Evolutionary conservation across 1,139 yeast genomes (phyloP).

Genomic region (Suhomyces terraborum): DNA sequence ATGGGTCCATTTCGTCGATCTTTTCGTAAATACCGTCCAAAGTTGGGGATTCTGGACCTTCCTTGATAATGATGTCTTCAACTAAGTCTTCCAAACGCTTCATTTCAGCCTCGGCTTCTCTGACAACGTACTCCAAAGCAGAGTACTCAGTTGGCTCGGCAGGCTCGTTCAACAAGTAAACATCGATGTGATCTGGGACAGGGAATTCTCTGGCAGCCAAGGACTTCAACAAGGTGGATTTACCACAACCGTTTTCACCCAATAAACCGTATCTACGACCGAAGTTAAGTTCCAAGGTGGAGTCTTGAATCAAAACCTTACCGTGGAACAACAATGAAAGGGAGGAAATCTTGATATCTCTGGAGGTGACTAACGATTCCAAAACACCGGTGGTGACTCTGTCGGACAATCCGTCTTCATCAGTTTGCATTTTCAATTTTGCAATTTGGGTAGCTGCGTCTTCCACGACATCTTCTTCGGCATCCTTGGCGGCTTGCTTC

Average conservation of each 20-base stretch:
- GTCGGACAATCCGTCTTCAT: conserved; percentile 90
- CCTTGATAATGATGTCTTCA: conserved; percentile 84
- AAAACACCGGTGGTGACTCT: conserved; percentile 98
- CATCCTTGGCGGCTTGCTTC: conserved; percentile 57
- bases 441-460: conserved; percentile 75
- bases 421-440: conserved; percentile 88
- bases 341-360: conserved; percentile 90
- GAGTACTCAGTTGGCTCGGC: conserved; percentile 91
- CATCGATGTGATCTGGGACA: conserved; percentile 86
- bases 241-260: conserved; percentile 99
- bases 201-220: conserved; percentile 97
- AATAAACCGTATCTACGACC: conserved; percentile 96
- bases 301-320: conserved; percentile 91
- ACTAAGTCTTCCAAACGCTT: conserved; percentile 89
- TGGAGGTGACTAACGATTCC: conserved; percentile 82
- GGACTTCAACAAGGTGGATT: conserved; percentile 89
- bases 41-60: conserved; percentile 89
- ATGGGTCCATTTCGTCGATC: conserved; percentile 93
- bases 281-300: conserved; percentile 86
- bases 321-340: conserved; percentile 96
- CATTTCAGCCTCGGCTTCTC: conserved; percentile 92
- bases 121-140: conserved; percentile 94
- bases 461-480: conserved; percentile 61
- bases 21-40: conserved; percentile 91
- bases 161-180: conserved; percentile 93